Base-by-base conservation (phyloP, 306 rosid species). In the Echinosophora koreensis region DNA sequence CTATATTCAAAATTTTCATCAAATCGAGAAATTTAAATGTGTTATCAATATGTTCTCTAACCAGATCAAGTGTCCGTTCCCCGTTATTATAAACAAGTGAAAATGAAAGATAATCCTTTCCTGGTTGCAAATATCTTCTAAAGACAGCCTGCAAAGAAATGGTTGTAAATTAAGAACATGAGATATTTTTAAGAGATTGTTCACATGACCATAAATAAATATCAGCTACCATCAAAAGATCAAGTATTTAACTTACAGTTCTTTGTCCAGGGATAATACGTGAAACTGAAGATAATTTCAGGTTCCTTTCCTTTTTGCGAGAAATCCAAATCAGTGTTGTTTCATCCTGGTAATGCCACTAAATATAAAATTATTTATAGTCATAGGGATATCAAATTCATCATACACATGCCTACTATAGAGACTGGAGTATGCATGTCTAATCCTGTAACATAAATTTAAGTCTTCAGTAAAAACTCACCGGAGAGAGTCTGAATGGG, bases 11-110 rank as follows among this genome's bases (percentile, higher is more conserved):
- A 46, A 22, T 70, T 65, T 17, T 22, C 39, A 68, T 59, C 12
- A 61, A 75, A 9, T 54, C 17, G 17, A 57, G 8, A 49, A 50
- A 74, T 22, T 15, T 69, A 37, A 80, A 67, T 44, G 7, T 6
- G 14, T 15, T 35, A 59, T 52, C 32, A 59, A 30, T 62, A 51
- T 77, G 22, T 69, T 69, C 73, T 80, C 93, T 85, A 37, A 92
- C 98, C 93, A 92, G 84, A 86, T 94, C 95, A 82, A 94, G 93
- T 65, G 98, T 81, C 22, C 95, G 82, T 57, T 89, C 90, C 44
- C 90, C 82, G 55, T 87, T 88, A 58, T 84, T 90, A 77, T 89
- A 90, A 76, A 89, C 56, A 77, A 94, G 92, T 68, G 97, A 94
- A 86, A 94, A 90, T 57, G 97, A 92, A 27, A 90, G 82, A 83